Conservation (phyloP, 306 rosid species). For the Amphicarpaea edgeworthii region DNA sequence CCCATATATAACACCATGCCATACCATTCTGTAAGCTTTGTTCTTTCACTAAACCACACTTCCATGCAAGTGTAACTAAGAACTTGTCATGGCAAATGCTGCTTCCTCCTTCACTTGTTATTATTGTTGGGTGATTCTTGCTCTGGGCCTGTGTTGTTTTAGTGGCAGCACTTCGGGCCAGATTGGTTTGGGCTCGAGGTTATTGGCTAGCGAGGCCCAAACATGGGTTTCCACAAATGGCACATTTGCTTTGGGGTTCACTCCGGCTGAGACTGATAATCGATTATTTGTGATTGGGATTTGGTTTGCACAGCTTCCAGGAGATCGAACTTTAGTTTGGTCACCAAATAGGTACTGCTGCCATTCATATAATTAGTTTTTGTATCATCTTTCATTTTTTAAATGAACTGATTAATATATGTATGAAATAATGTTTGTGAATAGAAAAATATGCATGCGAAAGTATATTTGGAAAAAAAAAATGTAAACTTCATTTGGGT, state of each 20-base stretch:
- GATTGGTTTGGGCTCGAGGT: slow-evolving; percentile 64
- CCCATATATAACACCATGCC: slow-evolving; percentile 28
- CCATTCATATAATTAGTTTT: neutral
- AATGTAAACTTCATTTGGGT: neutral
- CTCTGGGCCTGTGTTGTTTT: slow-evolving; percentile 44
- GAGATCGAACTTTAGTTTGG: slow-evolving; percentile 78
- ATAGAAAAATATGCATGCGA: neutral
- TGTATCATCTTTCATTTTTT: neutral
- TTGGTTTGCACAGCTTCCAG: slow-evolving; percentile 90
- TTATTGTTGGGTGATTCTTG: slow-evolving; percentile 43
- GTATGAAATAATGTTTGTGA: no score
- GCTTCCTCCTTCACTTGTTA: slow-evolving; percentile 7
- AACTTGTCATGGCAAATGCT: slow-evolving; percentile 45
- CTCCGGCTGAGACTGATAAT: slow-evolving; percentile 45
- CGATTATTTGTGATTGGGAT: slow-evolving; percentile 58
- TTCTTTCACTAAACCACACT: slow-evolving; percentile 7
- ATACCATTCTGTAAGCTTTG: slow-evolving; percentile 27
- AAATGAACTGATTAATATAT: neutral
- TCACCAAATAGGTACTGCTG: slow-evolving; percentile 69
- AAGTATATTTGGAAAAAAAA: neutral
- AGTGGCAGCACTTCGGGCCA: slow-evolving; percentile 51
- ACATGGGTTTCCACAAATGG: slow-evolving; percentile 77
- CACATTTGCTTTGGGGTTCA: slow-evolving; percentile 90
- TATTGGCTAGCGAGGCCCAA: slow-evolving; percentile 62
- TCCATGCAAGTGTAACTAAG: slow-evolving; percentile 3